Evolutionary conservation across 2,329 filamentous ascomycete genomes (phyloP), one percentile per base, ranked within the genome.

Genomic region (Fusarium chuoi): DNA sequence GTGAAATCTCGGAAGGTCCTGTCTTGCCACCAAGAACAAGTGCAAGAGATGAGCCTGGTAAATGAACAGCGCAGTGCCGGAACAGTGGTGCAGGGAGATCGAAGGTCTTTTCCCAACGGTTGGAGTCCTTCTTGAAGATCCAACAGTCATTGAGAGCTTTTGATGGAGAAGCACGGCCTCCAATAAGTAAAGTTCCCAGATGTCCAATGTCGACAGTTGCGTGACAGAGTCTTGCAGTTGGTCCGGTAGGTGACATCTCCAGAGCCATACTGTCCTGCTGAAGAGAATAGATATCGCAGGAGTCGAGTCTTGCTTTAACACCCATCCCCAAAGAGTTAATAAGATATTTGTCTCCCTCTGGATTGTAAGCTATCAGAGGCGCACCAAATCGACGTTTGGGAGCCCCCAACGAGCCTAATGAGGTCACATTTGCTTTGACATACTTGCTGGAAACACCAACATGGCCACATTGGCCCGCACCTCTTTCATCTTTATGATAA

Each of bases 151-250:
- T 85, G 46, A 94, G 84, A 4, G 90, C 90, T 36, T 87, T 87
- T 18, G 90, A 86, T 9, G 95, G 95, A 13, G 94, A 96, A n/a
- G 88, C 87, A 67, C 95, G 89, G 10, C 96, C 96, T 30, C 96
- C 95, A 36, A 89, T 87, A 52, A 98, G 84, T 17, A 98, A 82
- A 67, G 87, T 87, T 22, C 89, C 88, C 28, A 83, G 81, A 39
- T 85, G 83, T 4, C 87, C 87, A 10, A 97, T 79, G 55, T 90
- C 85, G 26, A 93, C 95, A 26, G 95, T 85, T 0, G 93, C 92
- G 80, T 96, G 94, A 75, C 94, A 96, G 86, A 96, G 92, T 49
- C 92, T 80, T 17, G 81, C 75, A 17, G 75, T 65, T 14, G 82
- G 82, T 9, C 82, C 82, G 14, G 62, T 63, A 6, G 75, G 63